Evolutionary conservation across 345 rosid genomes (phyloP).

Genomic region (Durio zibethinus): DNA sequence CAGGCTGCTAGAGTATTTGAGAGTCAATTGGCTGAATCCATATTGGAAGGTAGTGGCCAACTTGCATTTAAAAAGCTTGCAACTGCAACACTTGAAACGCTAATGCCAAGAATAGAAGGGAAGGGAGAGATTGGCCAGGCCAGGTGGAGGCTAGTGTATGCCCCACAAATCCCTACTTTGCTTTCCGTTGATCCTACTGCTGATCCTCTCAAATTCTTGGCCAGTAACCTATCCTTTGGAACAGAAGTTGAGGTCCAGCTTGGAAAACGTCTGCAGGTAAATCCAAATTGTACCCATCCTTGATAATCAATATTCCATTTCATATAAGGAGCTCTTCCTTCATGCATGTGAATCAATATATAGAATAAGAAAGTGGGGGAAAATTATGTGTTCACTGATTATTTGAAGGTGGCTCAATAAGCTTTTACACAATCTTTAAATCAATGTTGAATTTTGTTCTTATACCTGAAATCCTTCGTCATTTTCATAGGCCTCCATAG

Average conservation of each 20-base stretch:
- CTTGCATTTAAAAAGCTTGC: slow-evolving; percentile 98
- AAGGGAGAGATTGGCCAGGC: slow-evolving; percentile 95
- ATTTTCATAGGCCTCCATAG: slow-evolving; percentile 69
- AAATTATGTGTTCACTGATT: neutral
- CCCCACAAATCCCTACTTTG: slow-evolving; percentile 97
- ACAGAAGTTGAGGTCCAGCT: slow-evolving; percentile 96
- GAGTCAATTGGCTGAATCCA: slow-evolving; percentile 94
- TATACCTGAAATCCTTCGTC: neutral
- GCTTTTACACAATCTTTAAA: neutral
- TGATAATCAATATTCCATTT: neutral
- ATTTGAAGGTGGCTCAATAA: neutral
- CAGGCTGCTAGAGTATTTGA: slow-evolving; percentile 96
- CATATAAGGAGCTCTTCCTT: neutral
- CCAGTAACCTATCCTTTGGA: slow-evolving; percentile 81
- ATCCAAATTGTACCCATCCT: neutral
- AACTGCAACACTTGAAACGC: slow-evolving; percentile 82
- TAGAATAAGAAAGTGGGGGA: too few relatives aligned
- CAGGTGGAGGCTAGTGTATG: slow-evolving; percentile 96
- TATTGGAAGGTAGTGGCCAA: slow-evolving; percentile 93
- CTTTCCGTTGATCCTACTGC: slow-evolving; percentile 92
- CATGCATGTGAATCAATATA: too few relatives aligned
- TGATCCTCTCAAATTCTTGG: slow-evolving; percentile 91
- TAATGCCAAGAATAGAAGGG: slow-evolving; percentile 98
- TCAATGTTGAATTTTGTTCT: slow-evolving; percentile 2
- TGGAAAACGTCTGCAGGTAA: slow-evolving; percentile 92